Base-by-base conservation (phyloP, 495 filamentous ascomycete species). In the Margaritispora aquatica region DNA sequence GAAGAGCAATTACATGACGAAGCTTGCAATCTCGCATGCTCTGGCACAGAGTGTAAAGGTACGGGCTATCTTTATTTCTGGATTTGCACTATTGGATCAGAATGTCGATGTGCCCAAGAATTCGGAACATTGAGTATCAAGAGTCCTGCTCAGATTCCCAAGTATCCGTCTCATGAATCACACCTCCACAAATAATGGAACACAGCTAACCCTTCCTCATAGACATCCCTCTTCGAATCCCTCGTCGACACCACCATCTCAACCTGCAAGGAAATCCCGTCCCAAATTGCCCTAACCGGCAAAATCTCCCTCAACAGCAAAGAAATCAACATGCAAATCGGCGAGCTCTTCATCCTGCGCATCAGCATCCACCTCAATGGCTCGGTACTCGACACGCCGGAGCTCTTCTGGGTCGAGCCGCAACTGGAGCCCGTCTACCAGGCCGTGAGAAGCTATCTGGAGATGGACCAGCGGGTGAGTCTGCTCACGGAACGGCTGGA, bases 311-410 rank as follows among this genome's bases (percentile, higher is more conserved):
- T 98, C 49, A 87, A 83, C 26, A 82, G 92, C 13, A 77, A 80
- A 26, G 81, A 97, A 68, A 96, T 97, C 79, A 96, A 96, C 75
- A 96, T 96, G 89, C 91, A 97, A 69, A 96, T 98, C 57, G 94
- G 94, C 69, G 89, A 98, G 72, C 83, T 98, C 13, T 98, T 98
- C 72, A 97, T 98, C 66, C 73, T 98, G 11, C 82, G 93, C 26
- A 97, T 98, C 75, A 96, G 93, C 68, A 96, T 98, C 67, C 96
- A 98, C 74, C 80, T 98, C 13, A 96, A 98, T 71, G 95, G 95
- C 36, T 92, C 87, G 24, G 92, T 98, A 11, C 85, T 98, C n/a
- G 94, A 98, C 64, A 93, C 91, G 9, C 94, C 94, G 1, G 94
- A 98, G 70, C 80, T 98, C 21, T 97, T 98, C 82, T 98, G 94